These are phyloP conservation scores for Peterozyma toletana DNA, from an alignment of 805 yeast species.

Conservation along the genomic window DNA sequence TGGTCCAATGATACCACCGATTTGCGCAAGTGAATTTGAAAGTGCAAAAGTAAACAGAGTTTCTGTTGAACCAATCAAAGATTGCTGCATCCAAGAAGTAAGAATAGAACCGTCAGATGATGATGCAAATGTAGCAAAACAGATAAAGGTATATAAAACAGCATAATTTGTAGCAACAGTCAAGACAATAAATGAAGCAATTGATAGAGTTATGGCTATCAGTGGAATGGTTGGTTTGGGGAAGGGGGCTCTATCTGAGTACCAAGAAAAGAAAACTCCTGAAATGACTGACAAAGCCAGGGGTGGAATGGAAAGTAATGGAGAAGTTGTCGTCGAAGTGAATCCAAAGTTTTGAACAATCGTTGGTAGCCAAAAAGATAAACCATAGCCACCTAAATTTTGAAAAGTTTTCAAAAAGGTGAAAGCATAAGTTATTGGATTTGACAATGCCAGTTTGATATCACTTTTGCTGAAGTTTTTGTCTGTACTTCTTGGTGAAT, in stretches of 20 bases:
- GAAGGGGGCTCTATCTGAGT: neutral
- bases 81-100: too few relatives aligned
- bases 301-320: constrained; percentile 16
- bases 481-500: too few relatives aligned
- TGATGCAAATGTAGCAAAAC: constrained; percentile 21
- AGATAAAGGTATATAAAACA: constrained; percentile 10
- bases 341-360: constrained; percentile 16
- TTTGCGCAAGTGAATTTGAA: too few relatives aligned
- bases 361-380: constrained; percentile 8
- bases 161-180: constrained; percentile 6
- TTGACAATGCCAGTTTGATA: too few relatives aligned
- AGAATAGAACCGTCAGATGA: too few relatives aligned
- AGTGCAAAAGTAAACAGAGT: too few relatives aligned
- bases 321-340: constrained; percentile 15
- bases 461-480: too few relatives aligned
- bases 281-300: constrained; percentile 11
- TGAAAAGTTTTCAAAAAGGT: too few relatives aligned
- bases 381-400: too few relatives aligned
- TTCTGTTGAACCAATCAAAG: too few relatives aligned
- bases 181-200: constrained; percentile 7
- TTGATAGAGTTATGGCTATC: neutral
- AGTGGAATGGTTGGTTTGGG: constrained; percentile 1
- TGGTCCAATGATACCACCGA: too few relatives aligned
- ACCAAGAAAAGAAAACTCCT: constrained; percentile 21
- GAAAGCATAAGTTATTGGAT: too few relatives aligned